Conservation (phyloP, 345 rosid genomes). For the Hibiscus syriacus region DNA sequence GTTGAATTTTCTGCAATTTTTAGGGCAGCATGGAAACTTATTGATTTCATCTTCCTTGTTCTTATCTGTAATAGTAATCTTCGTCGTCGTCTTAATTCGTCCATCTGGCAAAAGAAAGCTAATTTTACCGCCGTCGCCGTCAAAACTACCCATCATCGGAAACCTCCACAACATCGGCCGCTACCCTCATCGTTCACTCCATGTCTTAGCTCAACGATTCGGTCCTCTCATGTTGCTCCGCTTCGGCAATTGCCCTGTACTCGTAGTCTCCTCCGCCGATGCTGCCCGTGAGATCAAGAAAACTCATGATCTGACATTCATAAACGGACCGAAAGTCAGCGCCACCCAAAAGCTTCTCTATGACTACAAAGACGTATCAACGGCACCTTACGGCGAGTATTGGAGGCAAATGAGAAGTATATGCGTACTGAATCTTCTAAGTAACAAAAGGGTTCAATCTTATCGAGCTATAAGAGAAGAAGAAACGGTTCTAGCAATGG, state of each 20-base stretch:
- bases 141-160: constrained; percentile 43
- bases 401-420: constrained; percentile 60
- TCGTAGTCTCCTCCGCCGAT: constrained; percentile 48
- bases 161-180: constrained; percentile 48
- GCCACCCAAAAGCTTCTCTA: constrained; percentile 19
- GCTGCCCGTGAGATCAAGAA: constrained; percentile 38
- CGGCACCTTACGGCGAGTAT: constrained; percentile 54
- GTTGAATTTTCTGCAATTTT: neutral
- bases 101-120: neutral
- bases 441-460: constrained; percentile 38
- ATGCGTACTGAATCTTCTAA: constrained; percentile 38
- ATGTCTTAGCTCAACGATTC: constrained; percentile 26
- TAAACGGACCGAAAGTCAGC: constrained; percentile 31
- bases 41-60: neutral
- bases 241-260: constrained; percentile 31
- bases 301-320: constrained; percentile 45
- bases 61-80: neutral
- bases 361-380: constrained; percentile 23
- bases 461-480: constrained; percentile 32
- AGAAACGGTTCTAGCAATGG: constrained; percentile 21
- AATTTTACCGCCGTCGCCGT: constrained; percentile 31
- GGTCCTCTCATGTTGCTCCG: constrained; percentile 61
- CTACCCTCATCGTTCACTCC: constrained; percentile 39
- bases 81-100: neutral
- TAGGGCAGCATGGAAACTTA: neutral